These are phyloP conservation scores for Linnemannia elongata DNA, from an alignment of 192 early-diverging fungal species.

Conservation along the genomic window DNA sequence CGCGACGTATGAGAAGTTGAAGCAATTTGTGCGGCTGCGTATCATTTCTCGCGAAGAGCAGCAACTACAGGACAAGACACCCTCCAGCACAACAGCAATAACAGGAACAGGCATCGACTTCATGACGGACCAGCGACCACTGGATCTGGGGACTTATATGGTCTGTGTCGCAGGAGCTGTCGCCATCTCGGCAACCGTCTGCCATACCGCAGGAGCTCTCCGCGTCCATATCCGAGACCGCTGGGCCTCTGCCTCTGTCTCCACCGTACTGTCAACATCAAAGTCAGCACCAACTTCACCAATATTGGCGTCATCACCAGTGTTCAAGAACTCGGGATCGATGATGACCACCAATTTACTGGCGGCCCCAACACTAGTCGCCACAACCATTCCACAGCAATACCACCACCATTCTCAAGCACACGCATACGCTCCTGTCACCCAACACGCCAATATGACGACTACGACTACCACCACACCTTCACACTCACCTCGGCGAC, in stretches of 20 bases:
- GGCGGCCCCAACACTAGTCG: background rate
- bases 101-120: background rate
- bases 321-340: background rate
- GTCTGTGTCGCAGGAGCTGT: conserved; percentile 42
- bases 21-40: conserved; percentile 21
- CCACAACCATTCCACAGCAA: background rate
- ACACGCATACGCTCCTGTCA: background rate
- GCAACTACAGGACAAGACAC: background rate
- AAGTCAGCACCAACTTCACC: background rate
- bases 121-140: background rate
- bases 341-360: background rate
- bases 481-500: background rate
- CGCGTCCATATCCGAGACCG: background rate
- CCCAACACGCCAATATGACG: background rate
- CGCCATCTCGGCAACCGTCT: conserved; percentile 22
- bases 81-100: background rate
- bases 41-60: background rate
- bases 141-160: conserved; percentile 33
- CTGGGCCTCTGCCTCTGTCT: background rate
- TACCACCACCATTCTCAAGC: background rate
- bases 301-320: background rate
- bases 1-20: conserved; percentile 43
- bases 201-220: conserved; percentile 27
- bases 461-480: background rate
- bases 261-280: background rate